These are phyloP conservation scores for Acephala macrosclerotiorum DNA, from an alignment of 2,329 filamentous ascomycete species.

Conservation along the genomic window DNA sequence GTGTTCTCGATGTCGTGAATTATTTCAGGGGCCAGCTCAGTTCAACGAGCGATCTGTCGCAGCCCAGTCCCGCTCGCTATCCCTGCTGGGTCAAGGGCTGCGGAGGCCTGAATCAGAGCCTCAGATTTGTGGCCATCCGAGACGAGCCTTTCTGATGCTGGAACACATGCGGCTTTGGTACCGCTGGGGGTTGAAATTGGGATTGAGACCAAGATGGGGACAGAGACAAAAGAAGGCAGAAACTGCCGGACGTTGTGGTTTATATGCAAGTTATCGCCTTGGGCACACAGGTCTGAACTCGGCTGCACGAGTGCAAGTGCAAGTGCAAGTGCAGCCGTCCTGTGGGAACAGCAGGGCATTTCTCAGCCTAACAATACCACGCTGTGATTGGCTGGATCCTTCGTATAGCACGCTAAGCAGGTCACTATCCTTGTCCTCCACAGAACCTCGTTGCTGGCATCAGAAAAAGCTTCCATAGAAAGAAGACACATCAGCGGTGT, in stretches of 20 bases:
- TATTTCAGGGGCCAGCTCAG: conserved; percentile 7
- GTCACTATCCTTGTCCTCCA: conserved; percentile 7
- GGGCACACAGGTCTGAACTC: conserved; percentile 12
- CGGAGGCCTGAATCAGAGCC: conserved; percentile 24
- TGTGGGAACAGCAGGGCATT: conserved; percentile 34
- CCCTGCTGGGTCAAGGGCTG: conserved; percentile 14
- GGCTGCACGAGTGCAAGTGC: conserved; percentile 7
- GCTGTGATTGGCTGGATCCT: background rate
- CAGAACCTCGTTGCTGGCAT: conserved; percentile 26
- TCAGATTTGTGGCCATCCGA: conserved; percentile 29
- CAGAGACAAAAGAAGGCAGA: background rate
- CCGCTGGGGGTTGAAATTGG: conserved; percentile 5
- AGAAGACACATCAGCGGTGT: conserved; percentile 35
- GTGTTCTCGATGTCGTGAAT: background rate
- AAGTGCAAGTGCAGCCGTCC: conserved; percentile 13
- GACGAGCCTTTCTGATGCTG: conserved; percentile 1
- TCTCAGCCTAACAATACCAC: conserved; percentile 3
- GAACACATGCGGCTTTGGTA: conserved; percentile 14
- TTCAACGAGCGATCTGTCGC: conserved; percentile 29
- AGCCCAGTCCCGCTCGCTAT: conserved; percentile 15
- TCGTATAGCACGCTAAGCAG: conserved; percentile 3
- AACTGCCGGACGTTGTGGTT: conserved; percentile 3
- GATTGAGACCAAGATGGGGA: background rate
- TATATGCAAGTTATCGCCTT: conserved; percentile 15
- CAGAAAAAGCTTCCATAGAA: conserved; percentile 21